These are phyloP conservation scores for Salix udensis DNA, from an alignment of 345 rosid genomes.

Conservation along the genomic window DNA sequence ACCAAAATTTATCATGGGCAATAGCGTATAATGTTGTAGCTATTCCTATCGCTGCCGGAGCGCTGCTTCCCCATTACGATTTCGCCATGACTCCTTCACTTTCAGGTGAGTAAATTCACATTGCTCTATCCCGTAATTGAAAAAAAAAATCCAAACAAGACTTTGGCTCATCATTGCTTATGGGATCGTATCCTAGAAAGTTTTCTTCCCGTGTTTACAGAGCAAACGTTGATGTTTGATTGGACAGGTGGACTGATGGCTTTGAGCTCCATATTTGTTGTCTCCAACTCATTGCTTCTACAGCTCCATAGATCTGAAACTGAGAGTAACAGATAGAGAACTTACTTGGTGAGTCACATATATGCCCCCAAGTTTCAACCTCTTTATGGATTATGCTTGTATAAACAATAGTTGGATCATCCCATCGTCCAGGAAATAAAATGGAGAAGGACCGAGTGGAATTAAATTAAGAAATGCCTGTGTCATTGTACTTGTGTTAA, in stretches of 20 bases:
- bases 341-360: neutral
- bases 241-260: constrained; percentile 88
- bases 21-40: constrained; percentile 72
- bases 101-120: constrained; percentile 47
- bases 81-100: constrained; percentile 90
- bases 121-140: neutral
- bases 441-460: neutral
- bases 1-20: constrained; percentile 90
- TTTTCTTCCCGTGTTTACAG: neutral
- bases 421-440: neutral
- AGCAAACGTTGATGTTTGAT: neutral
- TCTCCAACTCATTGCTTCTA: constrained; percentile 78
- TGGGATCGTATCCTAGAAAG: neutral
- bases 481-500: neutral
- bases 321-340: constrained; percentile 22
- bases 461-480: neutral
- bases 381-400: neutral
- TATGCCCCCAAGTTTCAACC: neutral
- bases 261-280: constrained; percentile 80
- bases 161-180: too few species aligned
- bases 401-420: neutral
- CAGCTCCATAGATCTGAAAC: constrained; percentile 50
- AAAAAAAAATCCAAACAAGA: too few species aligned
- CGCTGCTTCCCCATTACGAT: constrained; percentile 73
- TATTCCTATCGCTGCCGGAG: constrained; percentile 89